phyloP scores from a whole-genome alignment of 1,284 basidiomycete species.

The Cryptococcus sp. region DNA sequence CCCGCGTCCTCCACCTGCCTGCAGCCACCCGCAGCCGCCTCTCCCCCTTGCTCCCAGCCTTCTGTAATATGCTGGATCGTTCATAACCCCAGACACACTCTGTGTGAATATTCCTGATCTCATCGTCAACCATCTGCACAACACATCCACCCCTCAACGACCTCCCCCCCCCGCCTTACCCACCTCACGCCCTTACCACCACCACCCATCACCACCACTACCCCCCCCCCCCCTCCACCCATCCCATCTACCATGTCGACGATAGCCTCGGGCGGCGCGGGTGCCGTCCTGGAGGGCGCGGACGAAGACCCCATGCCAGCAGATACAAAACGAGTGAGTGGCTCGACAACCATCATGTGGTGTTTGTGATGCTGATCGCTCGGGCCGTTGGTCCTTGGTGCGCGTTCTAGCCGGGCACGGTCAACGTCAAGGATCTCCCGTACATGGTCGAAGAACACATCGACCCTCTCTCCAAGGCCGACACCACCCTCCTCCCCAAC shows the following conservation, averaged over 20 bases:
- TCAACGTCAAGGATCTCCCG: slow-evolving; percentile 24
- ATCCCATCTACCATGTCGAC: slow-evolving; percentile 11
- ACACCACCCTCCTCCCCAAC: no score
- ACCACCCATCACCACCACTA: not conserved
- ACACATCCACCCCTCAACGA: not conserved
- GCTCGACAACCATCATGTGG: no score
- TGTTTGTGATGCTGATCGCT: not conserved
- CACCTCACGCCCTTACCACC: not conserved
- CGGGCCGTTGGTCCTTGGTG: not conserved
- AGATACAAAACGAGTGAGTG: slow-evolving; percentile 22
- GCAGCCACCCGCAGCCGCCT: no score
- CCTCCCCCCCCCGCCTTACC: not conserved
- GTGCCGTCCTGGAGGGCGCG: slow-evolving; percentile 20
- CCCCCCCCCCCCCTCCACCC: no score
- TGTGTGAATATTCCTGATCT: not conserved
- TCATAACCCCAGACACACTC: slow-evolving; percentile 1
- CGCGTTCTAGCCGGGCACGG: not conserved
- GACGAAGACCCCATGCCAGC: slow-evolving; percentile 28
- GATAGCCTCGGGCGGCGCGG: slow-evolving; percentile 6
- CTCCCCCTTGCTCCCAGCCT: not conserved
- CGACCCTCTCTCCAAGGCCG: slow-evolving; percentile 9
- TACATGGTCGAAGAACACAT: slow-evolving; percentile 16
- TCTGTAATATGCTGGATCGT: slow-evolving; percentile 7
- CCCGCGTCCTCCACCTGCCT: no score
- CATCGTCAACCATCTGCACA: not conserved